Evolutionary conservation across 306 rosid genomes (phyloP).

Genomic region (Fragaria vesca): DNA sequence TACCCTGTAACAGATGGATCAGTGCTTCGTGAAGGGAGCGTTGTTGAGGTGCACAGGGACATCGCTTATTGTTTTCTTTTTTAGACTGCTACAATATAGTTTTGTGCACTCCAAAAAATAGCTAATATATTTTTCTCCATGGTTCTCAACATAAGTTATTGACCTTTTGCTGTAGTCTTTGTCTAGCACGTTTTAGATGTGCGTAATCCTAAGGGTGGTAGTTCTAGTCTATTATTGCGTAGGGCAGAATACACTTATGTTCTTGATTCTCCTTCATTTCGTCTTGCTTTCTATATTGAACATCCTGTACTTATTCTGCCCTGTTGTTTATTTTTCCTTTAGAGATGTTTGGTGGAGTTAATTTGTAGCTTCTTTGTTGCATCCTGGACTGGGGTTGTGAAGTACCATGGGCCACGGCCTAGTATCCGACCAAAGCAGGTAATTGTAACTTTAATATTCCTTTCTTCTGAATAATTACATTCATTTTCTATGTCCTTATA

Average conservation of each 20-base stretch:
- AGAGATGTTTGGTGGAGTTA: slow-evolving; percentile 92
- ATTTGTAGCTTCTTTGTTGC: slow-evolving; percentile 98
- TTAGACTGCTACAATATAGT: not conserved
- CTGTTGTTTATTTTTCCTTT: slow-evolving; percentile 28
- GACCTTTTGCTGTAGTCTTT: not conserved
- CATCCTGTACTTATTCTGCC: not conserved
- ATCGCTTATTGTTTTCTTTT: too few relatives aligned
- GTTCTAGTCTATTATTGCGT: not conserved
- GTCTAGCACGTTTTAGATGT: not conserved
- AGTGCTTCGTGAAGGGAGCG: too few relatives aligned
- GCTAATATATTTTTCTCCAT: not conserved
- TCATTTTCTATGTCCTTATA: slow-evolving; percentile 8
- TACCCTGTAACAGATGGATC: too few relatives aligned
- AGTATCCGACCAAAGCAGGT: slow-evolving; percentile 91
- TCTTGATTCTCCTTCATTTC: slow-evolving; percentile 1
- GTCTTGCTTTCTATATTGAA: not conserved
- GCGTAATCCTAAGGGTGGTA: not conserved
- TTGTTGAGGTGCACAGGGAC: too few relatives aligned
- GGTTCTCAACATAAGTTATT: not conserved
- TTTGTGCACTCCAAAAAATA: not conserved
- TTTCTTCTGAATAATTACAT: slow-evolving; percentile 11
- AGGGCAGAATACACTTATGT: too few relatives aligned
- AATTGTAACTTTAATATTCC: slow-evolving; percentile 10
- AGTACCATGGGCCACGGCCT: slow-evolving; percentile 96
- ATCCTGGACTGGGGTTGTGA: slow-evolving; percentile 99